phyloP scores from a whole-genome alignment of 208 protist genomes.

The Herpetomonas samuelpessoai region DNA sequence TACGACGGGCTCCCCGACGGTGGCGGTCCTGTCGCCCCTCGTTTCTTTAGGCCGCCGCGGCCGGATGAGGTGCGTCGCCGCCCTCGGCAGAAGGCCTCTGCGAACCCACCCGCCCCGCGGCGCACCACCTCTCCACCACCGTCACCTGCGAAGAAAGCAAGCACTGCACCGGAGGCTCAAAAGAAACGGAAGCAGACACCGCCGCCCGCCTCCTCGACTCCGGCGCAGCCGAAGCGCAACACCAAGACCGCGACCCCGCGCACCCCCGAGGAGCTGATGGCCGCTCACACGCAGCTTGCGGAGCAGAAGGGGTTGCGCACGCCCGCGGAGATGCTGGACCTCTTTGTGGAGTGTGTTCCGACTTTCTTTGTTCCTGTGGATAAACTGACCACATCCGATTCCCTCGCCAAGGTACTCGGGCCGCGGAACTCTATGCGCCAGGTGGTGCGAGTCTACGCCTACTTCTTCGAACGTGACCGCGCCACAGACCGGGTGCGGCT shows the following conservation, averaged over 20 bases:
- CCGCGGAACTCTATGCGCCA: slow-evolving; percentile 43
- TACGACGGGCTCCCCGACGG: neutral
- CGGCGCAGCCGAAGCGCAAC: neutral
- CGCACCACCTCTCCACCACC: too few species aligned
- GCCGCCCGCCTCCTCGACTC: neutral
- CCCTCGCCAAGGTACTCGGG: slow-evolving; percentile 44
- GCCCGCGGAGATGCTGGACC: slow-evolving; percentile 65
- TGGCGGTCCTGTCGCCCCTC: neutral
- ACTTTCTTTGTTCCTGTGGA: slow-evolving; percentile 63
- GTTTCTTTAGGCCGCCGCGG: neutral
- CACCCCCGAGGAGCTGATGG: slow-evolving; percentile 34
- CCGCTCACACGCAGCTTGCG: slow-evolving; percentile 60
- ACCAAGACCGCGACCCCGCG: slow-evolving; percentile 7
- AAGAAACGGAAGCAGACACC: slow-evolving; percentile 4
- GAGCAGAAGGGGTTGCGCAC: slow-evolving; percentile 49
- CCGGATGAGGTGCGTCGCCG: neutral
- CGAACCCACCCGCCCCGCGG: too few species aligned
- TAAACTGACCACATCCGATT: slow-evolving; percentile 49
- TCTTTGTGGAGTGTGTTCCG: slow-evolving; percentile 81
- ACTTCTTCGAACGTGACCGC: slow-evolving; percentile 65
- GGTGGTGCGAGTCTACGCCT: slow-evolving; percentile 62
- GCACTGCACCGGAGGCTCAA: neutral
- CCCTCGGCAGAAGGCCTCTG: neutral
- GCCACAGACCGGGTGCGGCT: slow-evolving; percentile 38
- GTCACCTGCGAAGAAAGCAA: slow-evolving; percentile 5